Evolutionary conservation across 2,329 filamentous ascomycete species (phyloP).

Genomic region (Penicillium sp.): DNA sequence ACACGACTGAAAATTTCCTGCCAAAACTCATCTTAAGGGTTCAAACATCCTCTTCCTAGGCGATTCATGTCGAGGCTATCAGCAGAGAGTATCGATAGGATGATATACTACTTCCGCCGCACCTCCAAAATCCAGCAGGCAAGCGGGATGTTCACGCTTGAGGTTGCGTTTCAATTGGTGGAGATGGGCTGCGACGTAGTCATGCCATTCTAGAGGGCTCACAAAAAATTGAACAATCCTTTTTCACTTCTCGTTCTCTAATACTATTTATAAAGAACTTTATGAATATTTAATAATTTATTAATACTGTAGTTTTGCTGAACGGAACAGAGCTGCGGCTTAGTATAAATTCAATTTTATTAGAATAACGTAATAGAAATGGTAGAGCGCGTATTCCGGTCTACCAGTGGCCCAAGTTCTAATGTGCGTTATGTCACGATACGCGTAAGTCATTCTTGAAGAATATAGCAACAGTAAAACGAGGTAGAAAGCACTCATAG

Average conservation of each 20-base stretch:
- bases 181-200: neutral
- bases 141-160: neutral
- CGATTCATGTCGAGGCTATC: neutral
- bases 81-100: neutral
- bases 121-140: neutral
- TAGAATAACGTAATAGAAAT: no score
- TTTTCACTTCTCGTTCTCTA: neutral
- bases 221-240: constrained; percentile 4
- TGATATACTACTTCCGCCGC: neutral
- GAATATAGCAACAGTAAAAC: no score
- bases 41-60: neutral
- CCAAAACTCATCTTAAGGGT: neutral
- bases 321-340: no score
- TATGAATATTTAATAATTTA: no score
- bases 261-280: no score
- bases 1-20: neutral
- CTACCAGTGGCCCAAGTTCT: no score
- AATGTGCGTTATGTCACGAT: no score
- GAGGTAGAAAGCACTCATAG: no score
- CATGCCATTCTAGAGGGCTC: neutral
- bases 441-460: no score
- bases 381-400: no score
- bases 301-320: no score
- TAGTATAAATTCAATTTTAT: no score
- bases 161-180: neutral